Conservation (phyloP, 176 grass and related monocot species). For the Thinopyrum elongatum region DNA sequence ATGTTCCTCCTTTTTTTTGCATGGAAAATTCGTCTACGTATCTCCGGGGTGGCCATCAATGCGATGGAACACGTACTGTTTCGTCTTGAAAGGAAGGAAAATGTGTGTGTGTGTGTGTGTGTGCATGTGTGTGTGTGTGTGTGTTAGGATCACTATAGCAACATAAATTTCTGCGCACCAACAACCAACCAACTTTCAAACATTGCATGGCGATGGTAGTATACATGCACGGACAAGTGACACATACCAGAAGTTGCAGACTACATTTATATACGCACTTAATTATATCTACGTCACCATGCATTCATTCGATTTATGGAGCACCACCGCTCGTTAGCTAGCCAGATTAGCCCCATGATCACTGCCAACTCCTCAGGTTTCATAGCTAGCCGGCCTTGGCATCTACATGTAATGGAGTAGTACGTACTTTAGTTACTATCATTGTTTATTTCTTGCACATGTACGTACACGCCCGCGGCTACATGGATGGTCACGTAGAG, state of each 20-base stretch:
- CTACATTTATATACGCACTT: conserved; percentile 54
- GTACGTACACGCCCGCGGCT: background rate
- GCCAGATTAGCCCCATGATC: background rate
- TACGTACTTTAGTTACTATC: conserved; percentile 24
- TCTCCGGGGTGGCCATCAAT: background rate
- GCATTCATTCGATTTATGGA: background rate
- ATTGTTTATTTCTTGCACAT: conserved; percentile 20
- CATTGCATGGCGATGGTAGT: background rate
- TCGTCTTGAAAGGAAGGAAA: background rate
- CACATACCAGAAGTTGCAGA: conserved; percentile 33
- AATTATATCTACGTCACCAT: conserved; percentile 38
- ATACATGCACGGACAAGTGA: conserved; percentile 35
- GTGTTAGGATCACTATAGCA: background rate
- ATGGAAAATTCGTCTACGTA: background rate
- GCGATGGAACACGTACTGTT: background rate
- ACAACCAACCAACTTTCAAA: conserved; percentile 39
- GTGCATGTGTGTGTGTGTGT: no score
- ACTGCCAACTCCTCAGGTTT: background rate
- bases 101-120: no score
- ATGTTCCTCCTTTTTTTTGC: background rate
- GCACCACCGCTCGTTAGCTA: background rate
- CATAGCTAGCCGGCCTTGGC: background rate
- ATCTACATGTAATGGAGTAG: background rate
- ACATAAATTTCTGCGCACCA: conserved; percentile 41
- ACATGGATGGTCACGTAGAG: background rate